Base-by-base conservation (phyloP, 1,139 yeast species). In the Saccharomycopsis hybrid region DNA sequence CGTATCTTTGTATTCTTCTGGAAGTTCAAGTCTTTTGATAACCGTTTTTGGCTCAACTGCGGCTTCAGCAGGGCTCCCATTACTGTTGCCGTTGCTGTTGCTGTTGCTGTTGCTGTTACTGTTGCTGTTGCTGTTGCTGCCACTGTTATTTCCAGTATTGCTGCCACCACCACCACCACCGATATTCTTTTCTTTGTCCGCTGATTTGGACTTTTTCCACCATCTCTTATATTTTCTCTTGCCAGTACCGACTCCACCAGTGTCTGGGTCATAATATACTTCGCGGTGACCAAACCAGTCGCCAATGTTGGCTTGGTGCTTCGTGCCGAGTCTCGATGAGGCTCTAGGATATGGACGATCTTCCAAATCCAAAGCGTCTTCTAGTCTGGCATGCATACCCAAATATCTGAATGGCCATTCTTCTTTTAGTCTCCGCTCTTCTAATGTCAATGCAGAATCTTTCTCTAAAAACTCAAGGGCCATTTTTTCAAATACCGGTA, bases 291-390 rank as follows among this genome's bases (percentile, higher is more conserved):
- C 86, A 18, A 72, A 73, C 80, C 81, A 86, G 35, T 82, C 90
- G 0, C 80, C 78, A 9, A 87, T 74, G 35, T 73, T 73, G 0
- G 79, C 71, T 64, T 88, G 96, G 60, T 84, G 85, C 54, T 78
- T 81, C 2, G 85, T 68, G 0, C 95, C 96, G 11, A 87, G 62
- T 53, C 95, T 67, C 0, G 95, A 85, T 2, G 85, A 82, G 0
- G 94, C 94, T 52, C 94, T 67, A 0, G 95, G 95, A 58, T 84
- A 84, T 1, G 92, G 90, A 41, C 92, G 69, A 60, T 85, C 95
- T 54, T 85, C 89, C 9, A 80, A 61, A 60, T 87, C 95, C 37
- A 87, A 73, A 0, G 85, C 88, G 63, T 87, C 95, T 60, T 85
- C 94, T 33, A 86, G 65, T 52, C 78, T 73, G 1, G 90, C 78